Percentiles rank a stretch among this genome's conserved stretches.
phyloP scores from a whole-genome alignment of 2,329 filamentous ascomycete species.

The Mycosphaerella sp. region DNA sequence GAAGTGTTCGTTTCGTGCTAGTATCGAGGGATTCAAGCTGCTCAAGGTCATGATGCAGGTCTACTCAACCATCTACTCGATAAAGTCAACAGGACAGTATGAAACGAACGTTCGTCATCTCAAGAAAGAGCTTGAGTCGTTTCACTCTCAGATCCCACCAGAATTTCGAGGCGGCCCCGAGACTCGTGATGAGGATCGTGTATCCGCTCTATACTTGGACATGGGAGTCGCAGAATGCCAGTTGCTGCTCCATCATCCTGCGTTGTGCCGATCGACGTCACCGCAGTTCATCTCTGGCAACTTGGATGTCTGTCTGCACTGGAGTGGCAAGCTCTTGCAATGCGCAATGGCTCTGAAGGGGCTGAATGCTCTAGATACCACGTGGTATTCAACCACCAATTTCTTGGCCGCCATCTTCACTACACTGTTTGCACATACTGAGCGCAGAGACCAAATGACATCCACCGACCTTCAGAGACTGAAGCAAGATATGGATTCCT shows the following conservation, averaged over 20 bases:
- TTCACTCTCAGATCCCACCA: conserved; percentile 58
- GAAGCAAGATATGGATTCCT: conserved; percentile 61
- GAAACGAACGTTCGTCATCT: conserved; percentile 57
- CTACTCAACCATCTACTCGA: conserved; percentile 69
- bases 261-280: conserved; percentile 46
- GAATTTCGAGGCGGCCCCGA: conserved; percentile 49
- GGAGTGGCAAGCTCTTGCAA: conserved; percentile 58
- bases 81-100: conserved; percentile 53
- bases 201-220: conserved; percentile 46
- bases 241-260: conserved; percentile 50
- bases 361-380: conserved; percentile 66
- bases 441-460: conserved; percentile 57
- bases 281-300: conserved; percentile 55
- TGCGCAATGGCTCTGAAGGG: conserved; percentile 55
- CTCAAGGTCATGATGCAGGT: conserved; percentile 65
- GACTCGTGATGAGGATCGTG: conserved; percentile 43
- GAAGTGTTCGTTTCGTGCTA: conserved; percentile 63
- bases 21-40: conserved; percentile 59
- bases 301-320: conserved; percentile 56
- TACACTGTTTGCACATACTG: conserved; percentile 62
- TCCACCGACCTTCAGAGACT: conserved; percentile 55
- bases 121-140: conserved; percentile 58
- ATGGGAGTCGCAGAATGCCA: conserved; percentile 46
- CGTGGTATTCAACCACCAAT: conserved; percentile 68
- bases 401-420: conserved; percentile 70